Evolutionary conservation across 306 rosid species (phyloP), one percentile per base, ranked within the genome.

Genomic region (Pyrus bretschneideri): DNA sequence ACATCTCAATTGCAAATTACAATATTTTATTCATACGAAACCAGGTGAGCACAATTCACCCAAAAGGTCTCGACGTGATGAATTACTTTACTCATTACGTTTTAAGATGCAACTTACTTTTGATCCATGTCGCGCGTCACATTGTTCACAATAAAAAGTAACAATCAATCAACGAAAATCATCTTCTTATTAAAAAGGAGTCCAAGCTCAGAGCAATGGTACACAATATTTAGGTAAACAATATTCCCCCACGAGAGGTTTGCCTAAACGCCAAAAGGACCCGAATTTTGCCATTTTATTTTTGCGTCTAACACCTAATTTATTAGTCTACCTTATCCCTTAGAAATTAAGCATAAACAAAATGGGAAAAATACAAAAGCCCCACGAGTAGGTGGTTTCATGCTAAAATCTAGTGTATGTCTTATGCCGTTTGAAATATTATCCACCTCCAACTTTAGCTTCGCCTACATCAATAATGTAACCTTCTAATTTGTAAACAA

Each of bases 351-450:
- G 31, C 25, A 11, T 45, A 46, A 33, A 30, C 40, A 25, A 58
- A 29, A 13, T 12, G 3, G 22, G 2, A 14, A 25, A 14, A n/a
- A 23, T 51, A 61, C 35, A 11, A 58, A 45, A 49, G 46, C n/a
- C 65, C n/a, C 44, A 11, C 6, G 59, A 71, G 71, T 71, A 18
- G 65, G 81, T 71, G 71, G 72, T 49, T 54, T 70, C 23, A 45
- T 45, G n/a, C 71, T 22, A 22, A 71, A 71, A 61, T 61, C 17
- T 61, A 11, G 57, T 42, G 33, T 70, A 72, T 59, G 17, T 40
- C 21, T 6, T 22, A 1, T 69, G 42, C 33, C 25, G 73, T 49
- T 46, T 70, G 44, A 19, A 51, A 21, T 29, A 61, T 64, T 2
- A 70, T 70, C 46, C 52, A 11, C 29, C 46, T 10, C 51, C 33